phyloP scores from a whole-genome alignment of 1,284 basidiomycete genomes.

The Fistulinella cinereoalba region DNA sequence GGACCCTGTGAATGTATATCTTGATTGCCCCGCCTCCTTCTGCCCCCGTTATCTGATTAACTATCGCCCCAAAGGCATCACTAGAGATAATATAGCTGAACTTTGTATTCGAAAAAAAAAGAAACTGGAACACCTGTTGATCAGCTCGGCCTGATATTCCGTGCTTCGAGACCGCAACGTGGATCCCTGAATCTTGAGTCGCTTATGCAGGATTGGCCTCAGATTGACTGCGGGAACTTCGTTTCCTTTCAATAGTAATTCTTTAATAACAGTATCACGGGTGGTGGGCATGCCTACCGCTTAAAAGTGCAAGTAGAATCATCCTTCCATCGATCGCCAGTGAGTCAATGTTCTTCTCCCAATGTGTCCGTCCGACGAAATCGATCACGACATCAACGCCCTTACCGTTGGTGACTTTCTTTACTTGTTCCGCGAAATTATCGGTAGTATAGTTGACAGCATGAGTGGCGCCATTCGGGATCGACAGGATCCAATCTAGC shows the following conservation, averaged over 20 bases:
- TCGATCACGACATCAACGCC: slow-evolving; percentile 87
- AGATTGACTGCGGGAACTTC: slow-evolving; percentile 67
- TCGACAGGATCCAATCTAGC: slow-evolving; percentile 69
- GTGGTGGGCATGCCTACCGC: slow-evolving; percentile 48
- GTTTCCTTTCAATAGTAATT: slow-evolving; percentile 47
- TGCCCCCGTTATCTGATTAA: slow-evolving; percentile 58
- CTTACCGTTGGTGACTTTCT: slow-evolving; percentile 57
- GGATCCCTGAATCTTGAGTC: slow-evolving; percentile 86
- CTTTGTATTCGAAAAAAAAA: not conserved
- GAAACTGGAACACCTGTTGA: slow-evolving; percentile 50
- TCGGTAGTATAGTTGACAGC: slow-evolving; percentile 85
- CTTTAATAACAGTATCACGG: slow-evolving; percentile 26
- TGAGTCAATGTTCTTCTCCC: slow-evolving; percentile 75
- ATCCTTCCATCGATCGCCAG: slow-evolving; percentile 80
- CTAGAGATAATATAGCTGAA: slow-evolving; percentile 3
- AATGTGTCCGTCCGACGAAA: slow-evolving; percentile 85
- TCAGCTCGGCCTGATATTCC: slow-evolving; percentile 79
- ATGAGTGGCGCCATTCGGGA: slow-evolving; percentile 67
- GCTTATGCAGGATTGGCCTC: slow-evolving; percentile 75
- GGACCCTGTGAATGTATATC: slow-evolving; percentile 75
- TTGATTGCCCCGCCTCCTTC: slow-evolving; percentile 61
- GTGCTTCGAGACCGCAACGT: slow-evolving; percentile 80
- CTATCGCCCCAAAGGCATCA: slow-evolving; percentile 45
- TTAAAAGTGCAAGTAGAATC: slow-evolving; percentile 66
- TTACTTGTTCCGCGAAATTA: slow-evolving; percentile 72